Evolutionary conservation across 306 rosid genomes (phyloP), one percentile per base, ranked within the genome.

Genomic region (Trichosanthes cucumerina): DNA sequence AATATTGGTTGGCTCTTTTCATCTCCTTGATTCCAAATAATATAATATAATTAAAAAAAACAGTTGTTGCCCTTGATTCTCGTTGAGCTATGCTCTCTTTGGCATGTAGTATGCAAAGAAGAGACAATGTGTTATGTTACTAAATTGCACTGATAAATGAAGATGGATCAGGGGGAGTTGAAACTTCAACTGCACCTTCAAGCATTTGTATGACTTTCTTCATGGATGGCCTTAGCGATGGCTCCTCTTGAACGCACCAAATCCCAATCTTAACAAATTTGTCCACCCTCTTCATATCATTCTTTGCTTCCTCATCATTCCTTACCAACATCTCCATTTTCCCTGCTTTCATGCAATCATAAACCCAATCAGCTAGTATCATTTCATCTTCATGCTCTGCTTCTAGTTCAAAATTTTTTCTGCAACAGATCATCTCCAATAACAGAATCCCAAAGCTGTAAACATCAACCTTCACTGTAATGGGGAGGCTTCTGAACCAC

Each of bases 231-330:
- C 46, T 64, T 10, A 64, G 2, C 23, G 71, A 64, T 64, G 71
- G 71, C 14, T 64, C 71, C 71, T 64, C 71, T 64, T 64, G 71
- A 64, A 64, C 34, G 44, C 71, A 64, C 71, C 71, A 64, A 34
- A 34, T 33, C 16, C 13, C 71, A 14, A 64, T 64, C 71, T 1
- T 64, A 33, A 64, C 71, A 7, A 15, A 34, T 1, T 34, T 64
- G 24, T 64, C 41, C 43, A 64, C 71, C 43, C 13, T 64, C n/a
- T 64, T 64, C 46, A 64, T 64, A 15, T 64, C 71, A 33, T 8
- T 7, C 43, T 7, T 18, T 14, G 44, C 71, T 64, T 64, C 71
- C 23, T 34, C 71, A 64, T 64, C 46, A 15, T 64, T 64, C 7
- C 6, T 18, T 14, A 33, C 2, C 1, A 64, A 34, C 71, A 34